Base-by-base conservation (phyloP, 2,329 filamentous ascomycete genomes). In the Beauveria rudraprayagi region DNA sequence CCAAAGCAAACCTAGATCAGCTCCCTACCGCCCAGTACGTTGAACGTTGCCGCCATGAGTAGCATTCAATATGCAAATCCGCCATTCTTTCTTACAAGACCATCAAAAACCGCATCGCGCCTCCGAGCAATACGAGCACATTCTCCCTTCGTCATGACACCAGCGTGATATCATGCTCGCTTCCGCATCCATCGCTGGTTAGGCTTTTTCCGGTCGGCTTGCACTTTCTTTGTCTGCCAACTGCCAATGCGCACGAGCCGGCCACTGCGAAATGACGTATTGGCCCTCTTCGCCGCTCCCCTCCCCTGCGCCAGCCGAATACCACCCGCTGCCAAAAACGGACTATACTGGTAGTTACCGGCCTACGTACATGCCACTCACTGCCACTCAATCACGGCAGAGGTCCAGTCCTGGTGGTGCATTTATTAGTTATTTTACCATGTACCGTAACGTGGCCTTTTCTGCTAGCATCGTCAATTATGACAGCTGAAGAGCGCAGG, bases 241-340 rank as follows among this genome's bases (percentile, higher is more conserved):
- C 11, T 34, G 30, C 30, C 11, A 34, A 34, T 34, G 24, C 47
- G 56, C 56, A 59, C 47, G 30, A 24, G 43, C 34, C 56, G 43
- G 46, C n/a, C 22, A 37, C 56, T 22, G 41, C 24, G 22, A 43
- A 34, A 59, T 59, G 56, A 59, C 56, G 56, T 59, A 51, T 43
- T 43, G 30, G 30, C 30, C 30, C 30, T 34, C 30, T 14, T 34
- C 30, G 11, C 30, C 2, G 14, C 22, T 24, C 46, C 19, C 22
- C 16, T 7, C n/a, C 16, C 50, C 30, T 34, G 28, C 14, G 17
- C 24, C 16, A 11, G 24, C 47, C 46, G 47, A 52, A 22, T 40
- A 59, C 10, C 56, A 59, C 10, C 56, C 56, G 47, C 56, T 52
- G 47, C 47, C 56, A 59, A 28, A 59, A 59, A 43, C 56, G 56